phyloP scores from a whole-genome alignment of 257 asterid species.

The Cynanchum wilfordii region DNA sequence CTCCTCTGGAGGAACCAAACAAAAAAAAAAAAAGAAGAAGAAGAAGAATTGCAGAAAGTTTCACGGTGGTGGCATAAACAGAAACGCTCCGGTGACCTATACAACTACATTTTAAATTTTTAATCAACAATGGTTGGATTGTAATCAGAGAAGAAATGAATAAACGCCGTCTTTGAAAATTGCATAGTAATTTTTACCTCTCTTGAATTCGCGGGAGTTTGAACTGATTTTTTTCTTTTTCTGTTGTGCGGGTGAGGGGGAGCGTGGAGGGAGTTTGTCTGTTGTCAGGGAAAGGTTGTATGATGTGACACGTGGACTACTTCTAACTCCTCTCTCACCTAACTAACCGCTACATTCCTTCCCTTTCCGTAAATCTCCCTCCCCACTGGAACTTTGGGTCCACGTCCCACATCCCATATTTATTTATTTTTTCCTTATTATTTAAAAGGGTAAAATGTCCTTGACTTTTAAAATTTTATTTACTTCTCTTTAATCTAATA shows the following conservation, averaged over 20 bases:
- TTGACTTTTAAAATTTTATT: too few relatives aligned
- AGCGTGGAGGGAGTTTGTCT: too few relatives aligned
- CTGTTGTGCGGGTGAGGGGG: too few relatives aligned
- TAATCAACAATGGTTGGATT: background rate
- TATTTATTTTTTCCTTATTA: too few relatives aligned
- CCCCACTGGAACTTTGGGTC: background rate
- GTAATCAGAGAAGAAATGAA: background rate
- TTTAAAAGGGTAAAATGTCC: too few relatives aligned
- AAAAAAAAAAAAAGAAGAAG: too few relatives aligned
- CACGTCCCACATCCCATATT: background rate
- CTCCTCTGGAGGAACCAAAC: background rate
- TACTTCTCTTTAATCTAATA: too few relatives aligned
- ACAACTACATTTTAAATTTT: background rate
- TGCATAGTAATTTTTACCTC: background rate
- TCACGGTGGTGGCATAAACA: background rate
- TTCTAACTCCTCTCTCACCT: too few relatives aligned
- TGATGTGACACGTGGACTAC: conserved; percentile 5
- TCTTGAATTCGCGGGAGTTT: background rate
- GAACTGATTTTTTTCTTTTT: background rate
- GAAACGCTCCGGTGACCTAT: too few relatives aligned
- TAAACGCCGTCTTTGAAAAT: background rate
- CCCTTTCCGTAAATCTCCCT: background rate
- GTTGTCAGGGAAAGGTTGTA: background rate
- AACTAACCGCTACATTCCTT: background rate
- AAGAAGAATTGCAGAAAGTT: background rate